Conservation (phyloP, 352 stramenopile genomes). For the Sclerospora graminicola region DNA sequence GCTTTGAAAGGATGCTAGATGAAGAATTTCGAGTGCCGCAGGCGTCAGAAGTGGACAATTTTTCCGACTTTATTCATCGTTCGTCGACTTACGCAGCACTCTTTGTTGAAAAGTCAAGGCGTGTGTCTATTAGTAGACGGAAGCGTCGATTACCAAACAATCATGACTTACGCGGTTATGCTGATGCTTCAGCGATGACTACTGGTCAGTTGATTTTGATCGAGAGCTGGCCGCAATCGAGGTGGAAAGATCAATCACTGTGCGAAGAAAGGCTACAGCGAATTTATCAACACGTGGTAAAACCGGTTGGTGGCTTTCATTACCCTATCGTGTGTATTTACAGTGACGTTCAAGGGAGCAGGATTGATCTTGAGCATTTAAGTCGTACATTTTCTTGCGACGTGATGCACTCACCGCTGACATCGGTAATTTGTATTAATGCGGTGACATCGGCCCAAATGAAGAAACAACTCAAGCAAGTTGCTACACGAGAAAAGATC, state of each 20-base stretch:
- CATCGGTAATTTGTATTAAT: conserved; percentile 71
- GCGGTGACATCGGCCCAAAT: conserved; percentile 59
- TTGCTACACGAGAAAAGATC: conserved; percentile 29
- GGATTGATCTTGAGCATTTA: conserved; percentile 57
- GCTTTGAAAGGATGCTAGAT: conserved; percentile 39
- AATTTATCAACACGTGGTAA: conserved; percentile 44
- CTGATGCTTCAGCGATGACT: neutral
- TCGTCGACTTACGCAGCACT: conserved; percentile 63
- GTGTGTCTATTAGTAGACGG: conserved; percentile 2
- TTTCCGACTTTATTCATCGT: conserved; percentile 67
- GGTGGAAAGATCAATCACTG: conserved; percentile 25
- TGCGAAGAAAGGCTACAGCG: conserved; percentile 48
- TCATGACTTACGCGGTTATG: neutral
- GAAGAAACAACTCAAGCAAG: conserved; percentile 51
- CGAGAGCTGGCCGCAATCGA: conserved; percentile 62
- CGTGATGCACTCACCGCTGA: conserved; percentile 57
- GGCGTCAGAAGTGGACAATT: conserved; percentile 54
- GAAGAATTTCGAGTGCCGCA: conserved; percentile 42
- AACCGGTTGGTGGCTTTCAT: conserved; percentile 20
- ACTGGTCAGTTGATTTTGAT: conserved; percentile 51
- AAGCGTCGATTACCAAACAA: conserved; percentile 14
- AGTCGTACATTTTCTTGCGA: conserved; percentile 50
- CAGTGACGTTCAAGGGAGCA: conserved; percentile 69
- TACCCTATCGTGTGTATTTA: conserved; percentile 74
- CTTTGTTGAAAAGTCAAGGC: conserved; percentile 20